Conservation (phyloP, 2,329 filamentous ascomycete genomes). For the Talaromyces verruculosus region DNA sequence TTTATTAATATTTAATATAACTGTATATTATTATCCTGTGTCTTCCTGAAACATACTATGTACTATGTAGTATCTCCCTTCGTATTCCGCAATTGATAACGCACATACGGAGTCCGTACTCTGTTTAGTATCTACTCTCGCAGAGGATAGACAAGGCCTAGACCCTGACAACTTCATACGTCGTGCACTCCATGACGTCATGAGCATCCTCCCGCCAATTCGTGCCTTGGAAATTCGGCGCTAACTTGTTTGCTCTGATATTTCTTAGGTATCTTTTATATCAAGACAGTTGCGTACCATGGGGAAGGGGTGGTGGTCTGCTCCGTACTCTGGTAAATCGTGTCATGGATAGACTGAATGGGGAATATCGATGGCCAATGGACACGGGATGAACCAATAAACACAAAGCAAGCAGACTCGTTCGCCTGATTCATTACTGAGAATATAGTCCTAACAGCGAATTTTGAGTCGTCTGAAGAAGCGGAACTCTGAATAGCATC, state of each 20-base stretch:
- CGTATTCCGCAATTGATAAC: neutral
- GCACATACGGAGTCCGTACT: neutral
- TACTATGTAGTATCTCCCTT: too few species aligned
- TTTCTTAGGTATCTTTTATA: neutral
- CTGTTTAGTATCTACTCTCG: constrained; percentile 2
- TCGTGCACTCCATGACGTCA: constrained; percentile 14
- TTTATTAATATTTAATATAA: neutral
- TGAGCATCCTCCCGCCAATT: neutral
- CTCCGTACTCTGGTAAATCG: neutral
- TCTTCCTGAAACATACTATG: neutral
- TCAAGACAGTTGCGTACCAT: neutral
- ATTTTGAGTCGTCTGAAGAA: too few species aligned
- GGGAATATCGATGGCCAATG: neutral
- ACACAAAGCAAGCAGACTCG: neutral
- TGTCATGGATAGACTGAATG: neutral
- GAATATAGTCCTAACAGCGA: too few species aligned
- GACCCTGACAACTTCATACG: neutral
- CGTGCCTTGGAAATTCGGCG: constrained; percentile 21
- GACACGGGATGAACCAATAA: neutral
- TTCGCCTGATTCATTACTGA: too few species aligned
- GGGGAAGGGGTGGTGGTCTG: neutral
- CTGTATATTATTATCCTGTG: neutral
- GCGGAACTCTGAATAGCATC: neutral
- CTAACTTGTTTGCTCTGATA: neutral
- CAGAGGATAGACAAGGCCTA: constrained; percentile 1